phyloP scores from a whole-genome alignment of 805 yeast genomes.

The Metschnikowia kunwiensis region DNA sequence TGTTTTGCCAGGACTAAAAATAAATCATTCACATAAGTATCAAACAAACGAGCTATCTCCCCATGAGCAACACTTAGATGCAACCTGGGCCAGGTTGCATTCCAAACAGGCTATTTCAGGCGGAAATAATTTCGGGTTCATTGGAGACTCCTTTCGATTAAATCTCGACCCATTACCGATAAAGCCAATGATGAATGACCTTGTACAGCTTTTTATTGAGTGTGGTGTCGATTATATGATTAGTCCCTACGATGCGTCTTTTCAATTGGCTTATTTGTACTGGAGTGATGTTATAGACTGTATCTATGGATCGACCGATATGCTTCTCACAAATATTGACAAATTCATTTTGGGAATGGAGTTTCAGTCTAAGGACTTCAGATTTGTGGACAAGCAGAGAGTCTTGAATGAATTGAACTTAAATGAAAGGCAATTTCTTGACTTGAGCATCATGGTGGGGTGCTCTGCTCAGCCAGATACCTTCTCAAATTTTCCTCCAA shows the following conservation, averaged over 20 bases:
- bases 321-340: constrained; percentile 61
- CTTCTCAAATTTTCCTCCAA: constrained; percentile 50
- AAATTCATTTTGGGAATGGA: constrained; percentile 73
- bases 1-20: constrained; percentile 67
- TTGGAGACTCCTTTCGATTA: constrained; percentile 50
- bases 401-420: constrained; percentile 61
- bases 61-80: constrained; percentile 39
- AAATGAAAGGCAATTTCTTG: constrained; percentile 65
- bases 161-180: constrained; percentile 48
- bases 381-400: constrained; percentile 57
- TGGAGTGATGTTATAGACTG: constrained; percentile 60
- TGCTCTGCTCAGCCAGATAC: constrained; percentile 68
- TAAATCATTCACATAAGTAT: constrained; percentile 31
- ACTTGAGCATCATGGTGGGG: constrained; percentile 75
- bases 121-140: constrained; percentile 19
- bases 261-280: constrained; percentile 72
- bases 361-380: constrained; percentile 58
- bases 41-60: constrained; percentile 36
- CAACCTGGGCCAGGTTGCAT: constrained; percentile 38
- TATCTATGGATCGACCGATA: constrained; percentile 82
- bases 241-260: constrained; percentile 79
- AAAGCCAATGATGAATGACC: constrained; percentile 50
- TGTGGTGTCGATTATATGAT: constrained; percentile 62
- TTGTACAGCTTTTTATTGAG: constrained; percentile 55
- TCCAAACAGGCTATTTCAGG: constrained; percentile 24